Conservation (phyloP, 352 stramenopile species). For the Pythium grandisporangium region DNA sequence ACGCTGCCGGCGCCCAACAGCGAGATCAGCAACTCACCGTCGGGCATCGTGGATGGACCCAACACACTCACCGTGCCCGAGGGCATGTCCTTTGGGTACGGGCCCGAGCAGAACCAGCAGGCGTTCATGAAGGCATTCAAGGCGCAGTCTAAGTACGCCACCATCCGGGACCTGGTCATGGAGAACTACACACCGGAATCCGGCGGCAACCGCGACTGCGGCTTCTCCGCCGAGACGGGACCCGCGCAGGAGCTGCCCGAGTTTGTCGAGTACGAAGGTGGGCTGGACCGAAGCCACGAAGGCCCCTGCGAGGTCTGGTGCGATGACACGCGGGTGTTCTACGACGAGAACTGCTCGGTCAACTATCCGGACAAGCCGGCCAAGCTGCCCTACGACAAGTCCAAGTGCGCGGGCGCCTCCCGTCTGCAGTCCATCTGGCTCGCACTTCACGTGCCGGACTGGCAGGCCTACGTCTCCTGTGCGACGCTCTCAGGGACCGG, state of each 20-base stretch:
- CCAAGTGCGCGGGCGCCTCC: slow-evolving; percentile 4
- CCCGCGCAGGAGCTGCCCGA: neutral
- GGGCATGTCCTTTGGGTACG: neutral
- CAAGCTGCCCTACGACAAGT: slow-evolving; percentile 8
- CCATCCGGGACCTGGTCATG: slow-evolving; percentile 1
- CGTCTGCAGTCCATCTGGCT: slow-evolving; percentile 1
- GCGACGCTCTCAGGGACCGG: neutral
- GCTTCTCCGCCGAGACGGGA: neutral
- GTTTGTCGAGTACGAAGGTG: neutral
- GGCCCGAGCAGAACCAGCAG: neutral
- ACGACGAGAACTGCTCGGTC: slow-evolving; percentile 13
- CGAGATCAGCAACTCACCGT: neutral
- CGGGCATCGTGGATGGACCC: neutral
- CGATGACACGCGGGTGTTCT: slow-evolving; percentile 10
- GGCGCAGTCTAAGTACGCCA: slow-evolving; percentile 1
- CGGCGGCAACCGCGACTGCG: slow-evolving; percentile 1
- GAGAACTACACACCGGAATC: slow-evolving; percentile 1
- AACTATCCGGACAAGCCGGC: slow-evolving; percentile 5
- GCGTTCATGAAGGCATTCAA: slow-evolving; percentile 3
- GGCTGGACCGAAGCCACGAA: neutral
- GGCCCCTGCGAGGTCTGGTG: slow-evolving; percentile 16
- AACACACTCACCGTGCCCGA: neutral
- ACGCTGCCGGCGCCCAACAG: neutral
- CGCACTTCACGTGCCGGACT: slow-evolving; percentile 1
- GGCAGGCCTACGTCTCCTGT: slow-evolving; percentile 6